Conservation (phyloP, 352 stramenopile genomes). For the Phytophthora fragariae region DNA sequence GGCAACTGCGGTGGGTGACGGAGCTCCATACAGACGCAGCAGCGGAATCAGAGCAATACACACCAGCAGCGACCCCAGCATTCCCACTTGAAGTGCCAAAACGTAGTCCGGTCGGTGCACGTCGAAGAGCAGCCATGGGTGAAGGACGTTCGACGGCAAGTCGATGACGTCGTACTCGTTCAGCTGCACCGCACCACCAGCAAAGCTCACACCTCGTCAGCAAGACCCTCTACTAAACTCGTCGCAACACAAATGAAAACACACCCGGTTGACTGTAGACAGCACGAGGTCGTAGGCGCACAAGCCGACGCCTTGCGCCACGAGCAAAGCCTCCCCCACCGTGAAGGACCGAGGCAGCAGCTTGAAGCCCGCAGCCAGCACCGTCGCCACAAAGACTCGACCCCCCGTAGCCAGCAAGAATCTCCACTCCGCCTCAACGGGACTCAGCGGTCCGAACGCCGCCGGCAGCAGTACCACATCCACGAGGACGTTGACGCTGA, state of each 20-base stretch:
- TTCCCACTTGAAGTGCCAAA: constrained; percentile 62
- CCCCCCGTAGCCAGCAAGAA: constrained; percentile 42
- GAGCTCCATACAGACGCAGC: constrained; percentile 44
- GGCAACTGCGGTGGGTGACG: constrained; percentile 45
- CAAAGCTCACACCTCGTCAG: not conserved
- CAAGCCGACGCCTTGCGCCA: constrained; percentile 59
- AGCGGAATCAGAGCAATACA: constrained; percentile 50
- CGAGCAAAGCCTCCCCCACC: constrained; percentile 67
- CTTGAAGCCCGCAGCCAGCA: constrained; percentile 46
- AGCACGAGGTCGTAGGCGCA: constrained; percentile 54
- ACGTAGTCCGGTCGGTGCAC: constrained; percentile 47
- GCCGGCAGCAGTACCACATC: constrained; percentile 43
- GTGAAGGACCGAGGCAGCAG: constrained; percentile 67
- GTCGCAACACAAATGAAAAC: not conserved
- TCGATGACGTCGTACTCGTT: constrained; percentile 31
- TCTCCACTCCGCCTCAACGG: constrained; percentile 36
- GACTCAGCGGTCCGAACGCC: constrained; percentile 14
- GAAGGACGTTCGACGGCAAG: not conserved
- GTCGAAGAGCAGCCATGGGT: constrained; percentile 34
- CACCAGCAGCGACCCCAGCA: constrained; percentile 52
- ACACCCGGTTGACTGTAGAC: constrained; percentile 46
- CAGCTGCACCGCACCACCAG: constrained; percentile 13
- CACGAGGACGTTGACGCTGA: constrained; percentile 41
- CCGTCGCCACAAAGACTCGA: constrained; percentile 36
- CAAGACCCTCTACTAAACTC: not conserved